Conservation (phyloP, 2,329 filamentous ascomycete genomes). For the Myriosclerotinia curreyana region DNA sequence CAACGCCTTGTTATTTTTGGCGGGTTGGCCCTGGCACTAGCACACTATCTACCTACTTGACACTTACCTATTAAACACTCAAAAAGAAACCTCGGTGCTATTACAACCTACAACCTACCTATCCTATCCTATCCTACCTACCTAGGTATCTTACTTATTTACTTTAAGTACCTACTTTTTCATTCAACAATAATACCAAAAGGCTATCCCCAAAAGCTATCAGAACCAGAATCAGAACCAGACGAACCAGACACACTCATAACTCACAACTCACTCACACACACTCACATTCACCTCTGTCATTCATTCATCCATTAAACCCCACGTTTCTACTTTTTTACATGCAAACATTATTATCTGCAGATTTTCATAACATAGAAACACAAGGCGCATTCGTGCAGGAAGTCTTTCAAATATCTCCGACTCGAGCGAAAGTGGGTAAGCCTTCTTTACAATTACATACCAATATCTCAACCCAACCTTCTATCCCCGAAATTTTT, state of each 20-base stretch:
- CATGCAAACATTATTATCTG: conserved; percentile 19
- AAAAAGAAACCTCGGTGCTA: conserved; percentile 7
- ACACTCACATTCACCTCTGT: background rate
- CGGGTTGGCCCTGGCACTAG: background rate
- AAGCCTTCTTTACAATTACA: conserved; percentile 22
- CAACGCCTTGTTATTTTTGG: background rate
- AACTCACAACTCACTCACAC: background rate
- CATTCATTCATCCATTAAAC: conserved; percentile 17
- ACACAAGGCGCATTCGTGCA: conserved; percentile 23
- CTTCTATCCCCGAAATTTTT: conserved; percentile 11
- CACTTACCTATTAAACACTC: background rate
- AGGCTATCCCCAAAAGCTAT: background rate
- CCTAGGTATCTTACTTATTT: too few species aligned
- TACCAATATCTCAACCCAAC: conserved; percentile 12
- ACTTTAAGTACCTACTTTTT: too few species aligned
- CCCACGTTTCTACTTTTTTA: conserved; percentile 18
- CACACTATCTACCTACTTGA: background rate
- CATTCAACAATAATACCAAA: too few species aligned
- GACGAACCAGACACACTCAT: too few species aligned
- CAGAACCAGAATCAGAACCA: too few species aligned
- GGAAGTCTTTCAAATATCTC: conserved; percentile 21
- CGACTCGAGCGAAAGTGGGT: conserved; percentile 21
- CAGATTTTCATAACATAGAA: conserved; percentile 22
- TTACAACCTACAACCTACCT: background rate
- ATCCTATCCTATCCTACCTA: background rate